These are phyloP conservation scores for Staphylotrichum longicolle DNA, from an alignment of 495 filamentous ascomycete species.

Conservation along the genomic window DNA sequence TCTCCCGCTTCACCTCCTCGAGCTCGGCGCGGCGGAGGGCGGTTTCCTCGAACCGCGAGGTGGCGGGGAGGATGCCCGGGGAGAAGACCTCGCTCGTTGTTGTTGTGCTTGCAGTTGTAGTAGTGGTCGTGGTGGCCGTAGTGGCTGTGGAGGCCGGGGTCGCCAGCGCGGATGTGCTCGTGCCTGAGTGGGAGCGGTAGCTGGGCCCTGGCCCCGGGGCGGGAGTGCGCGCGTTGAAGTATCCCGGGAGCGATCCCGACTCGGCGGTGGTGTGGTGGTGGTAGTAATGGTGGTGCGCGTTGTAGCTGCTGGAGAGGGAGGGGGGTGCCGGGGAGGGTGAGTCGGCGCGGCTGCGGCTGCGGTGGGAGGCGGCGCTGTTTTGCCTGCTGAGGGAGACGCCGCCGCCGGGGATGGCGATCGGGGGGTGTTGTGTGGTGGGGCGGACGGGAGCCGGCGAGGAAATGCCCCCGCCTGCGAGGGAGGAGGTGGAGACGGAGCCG, in stretches of 20 bases:
- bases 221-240: slow-evolving; percentile 33
- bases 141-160: slow-evolving; percentile 20
- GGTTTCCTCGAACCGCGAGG: slow-evolving; percentile 68
- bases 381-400: slow-evolving; percentile 42
- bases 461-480: slow-evolving; percentile 28
- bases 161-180: slow-evolving; percentile 17
- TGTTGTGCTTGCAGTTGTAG: slow-evolving; percentile 27
- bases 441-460: slow-evolving; percentile 37
- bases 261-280: slow-evolving; percentile 23
- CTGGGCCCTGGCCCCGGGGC: background rate
- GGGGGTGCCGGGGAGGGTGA: slow-evolving; percentile 38
- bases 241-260: slow-evolving; percentile 24
- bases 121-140: background rate
- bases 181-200: slow-evolving; percentile 4
- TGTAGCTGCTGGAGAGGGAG: slow-evolving; percentile 24
- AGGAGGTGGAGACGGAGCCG: slow-evolving; percentile 41
- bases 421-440: slow-evolving; percentile 27
- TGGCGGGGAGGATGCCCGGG: slow-evolving; percentile 49
- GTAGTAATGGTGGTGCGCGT: background rate
- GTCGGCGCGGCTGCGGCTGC: slow-evolving; percentile 42
- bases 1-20: slow-evolving; percentile 73
- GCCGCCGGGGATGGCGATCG: slow-evolving; percentile 20
- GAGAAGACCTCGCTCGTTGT: slow-evolving; percentile 25
- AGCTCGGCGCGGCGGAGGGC: slow-evolving; percentile 66
- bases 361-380: slow-evolving; percentile 45